Conservation (phyloP, 2,329 filamentous ascomycete species). For the Pseudogymnoascus sp. region DNA sequence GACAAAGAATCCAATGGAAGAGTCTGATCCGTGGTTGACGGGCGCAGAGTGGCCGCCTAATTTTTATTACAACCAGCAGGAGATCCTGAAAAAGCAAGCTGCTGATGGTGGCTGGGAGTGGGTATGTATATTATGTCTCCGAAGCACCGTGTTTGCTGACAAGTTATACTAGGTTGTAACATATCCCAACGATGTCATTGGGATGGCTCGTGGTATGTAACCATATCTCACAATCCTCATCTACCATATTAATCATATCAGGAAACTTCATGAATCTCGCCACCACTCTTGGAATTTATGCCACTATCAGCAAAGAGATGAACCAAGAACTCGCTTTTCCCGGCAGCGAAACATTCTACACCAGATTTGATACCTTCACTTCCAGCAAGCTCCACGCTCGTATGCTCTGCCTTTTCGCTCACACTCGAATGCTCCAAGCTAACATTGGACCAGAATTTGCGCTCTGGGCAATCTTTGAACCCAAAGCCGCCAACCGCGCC, state of each 20-base stretch:
- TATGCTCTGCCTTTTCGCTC: not conserved
- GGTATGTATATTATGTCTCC: not conserved
- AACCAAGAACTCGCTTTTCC: conserved; percentile 30
- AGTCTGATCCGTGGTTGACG: conserved; percentile 39
- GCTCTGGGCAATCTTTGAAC: conserved; percentile 15
- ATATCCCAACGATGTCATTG: conserved; percentile 39
- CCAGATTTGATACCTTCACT: not conserved
- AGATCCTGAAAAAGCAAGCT: conserved; percentile 30
- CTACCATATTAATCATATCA: not conserved
- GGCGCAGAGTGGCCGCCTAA: conserved; percentile 33
- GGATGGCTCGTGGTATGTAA: conserved; percentile 29
- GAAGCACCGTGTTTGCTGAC: conserved; percentile 10
- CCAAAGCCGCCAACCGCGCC: conserved; percentile 28
- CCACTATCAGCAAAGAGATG: conserved; percentile 27
- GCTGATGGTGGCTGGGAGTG: not conserved
- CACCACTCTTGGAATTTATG: conserved; percentile 20
- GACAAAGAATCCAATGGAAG: conserved; percentile 40
- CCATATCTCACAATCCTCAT: conserved; percentile 11
- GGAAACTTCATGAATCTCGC: conserved; percentile 31
- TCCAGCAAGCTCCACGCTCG: not conserved
- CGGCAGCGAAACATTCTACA: conserved; percentile 15
- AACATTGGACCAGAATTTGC: not conserved
- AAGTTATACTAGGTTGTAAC: conserved; percentile 37
- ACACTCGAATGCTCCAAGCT: not conserved
- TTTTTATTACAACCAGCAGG: conserved; percentile 47